These are phyloP conservation scores for Curvularia hawaiiensis DNA, from an alignment of 2,329 filamentous ascomycete species.

Conservation along the genomic window DNA sequence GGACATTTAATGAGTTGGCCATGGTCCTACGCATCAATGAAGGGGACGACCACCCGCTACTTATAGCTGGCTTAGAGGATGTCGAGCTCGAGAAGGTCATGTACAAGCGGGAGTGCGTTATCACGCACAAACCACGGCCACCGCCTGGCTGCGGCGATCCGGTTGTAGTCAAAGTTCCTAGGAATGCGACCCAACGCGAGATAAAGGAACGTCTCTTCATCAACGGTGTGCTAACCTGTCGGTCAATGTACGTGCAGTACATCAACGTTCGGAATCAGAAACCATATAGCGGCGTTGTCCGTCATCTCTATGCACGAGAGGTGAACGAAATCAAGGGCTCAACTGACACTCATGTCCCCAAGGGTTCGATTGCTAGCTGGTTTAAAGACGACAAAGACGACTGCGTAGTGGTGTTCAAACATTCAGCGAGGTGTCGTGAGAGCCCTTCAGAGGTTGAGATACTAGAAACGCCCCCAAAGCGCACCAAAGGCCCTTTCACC, in stretches of 20 bases:
- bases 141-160: not conserved
- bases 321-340: not conserved
- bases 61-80: constrained; percentile 8
- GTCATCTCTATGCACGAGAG: constrained; percentile 10
- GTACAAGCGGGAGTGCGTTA: not conserved
- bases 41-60: not conserved
- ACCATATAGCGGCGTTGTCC: constrained; percentile 11
- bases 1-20: constrained; percentile 19
- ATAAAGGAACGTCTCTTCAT: constrained; percentile 10
- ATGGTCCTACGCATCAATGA: constrained; percentile 10
- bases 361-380: not conserved
- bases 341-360: not conserved
- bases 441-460: not conserved
- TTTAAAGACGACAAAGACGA: not conserved
- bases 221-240: constrained; percentile 1
- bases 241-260: constrained; percentile 3
- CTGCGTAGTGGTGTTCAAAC: not conserved
- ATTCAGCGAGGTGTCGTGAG: not conserved
- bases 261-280: not conserved
- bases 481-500: constrained; percentile 1
- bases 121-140: constrained; percentile 11
- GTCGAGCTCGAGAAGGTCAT: constrained; percentile 1
- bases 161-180: not conserved
- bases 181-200: not conserved
- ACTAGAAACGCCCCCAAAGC: not conserved